These are phyloP conservation scores for Mucor irregularis DNA, from an alignment of 371 early-diverging fungal genomes.

Conservation along the genomic window DNA sequence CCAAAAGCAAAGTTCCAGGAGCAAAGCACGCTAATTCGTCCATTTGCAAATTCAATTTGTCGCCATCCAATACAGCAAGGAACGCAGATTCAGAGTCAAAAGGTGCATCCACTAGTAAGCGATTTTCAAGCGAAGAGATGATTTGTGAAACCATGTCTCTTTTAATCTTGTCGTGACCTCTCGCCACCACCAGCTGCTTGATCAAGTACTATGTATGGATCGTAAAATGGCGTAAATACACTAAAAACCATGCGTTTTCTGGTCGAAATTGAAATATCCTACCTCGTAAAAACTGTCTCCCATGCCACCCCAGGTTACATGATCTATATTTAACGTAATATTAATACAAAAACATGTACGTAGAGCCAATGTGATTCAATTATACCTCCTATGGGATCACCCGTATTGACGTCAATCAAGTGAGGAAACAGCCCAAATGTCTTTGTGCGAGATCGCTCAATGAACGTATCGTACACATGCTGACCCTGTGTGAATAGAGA, in stretches of 20 bases:
- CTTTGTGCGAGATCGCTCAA: conserved; percentile 4
- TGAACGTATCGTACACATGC: conserved; percentile 43
- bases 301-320: conserved; percentile 53
- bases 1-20: conserved; percentile 37
- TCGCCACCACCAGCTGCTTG: conserved; percentile 64
- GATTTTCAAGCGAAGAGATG: conserved; percentile 23
- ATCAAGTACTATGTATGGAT: conserved; percentile 34
- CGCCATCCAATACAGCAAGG: conserved; percentile 24
- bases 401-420: conserved; percentile 57
- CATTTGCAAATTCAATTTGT: conserved; percentile 25
- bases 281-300: conserved; percentile 62
- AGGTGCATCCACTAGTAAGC: conserved; percentile 28
- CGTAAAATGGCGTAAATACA: no score
- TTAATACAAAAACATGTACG: not conserved
- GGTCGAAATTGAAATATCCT: no score
- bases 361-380: not conserved
- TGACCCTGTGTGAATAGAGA: conserved; percentile 37
- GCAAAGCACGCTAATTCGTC: conserved; percentile 52
- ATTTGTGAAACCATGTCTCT: conserved; percentile 43
- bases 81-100: conserved; percentile 21
- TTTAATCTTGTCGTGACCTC: conserved; percentile 44
- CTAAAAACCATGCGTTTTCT: not conserved
- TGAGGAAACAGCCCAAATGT: conserved; percentile 64
- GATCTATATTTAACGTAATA: conserved; percentile 7
- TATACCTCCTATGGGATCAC: conserved; percentile 42